Conservation (phyloP, 345 rosid species). For the Psidium friedrichsthalianum region DNA sequence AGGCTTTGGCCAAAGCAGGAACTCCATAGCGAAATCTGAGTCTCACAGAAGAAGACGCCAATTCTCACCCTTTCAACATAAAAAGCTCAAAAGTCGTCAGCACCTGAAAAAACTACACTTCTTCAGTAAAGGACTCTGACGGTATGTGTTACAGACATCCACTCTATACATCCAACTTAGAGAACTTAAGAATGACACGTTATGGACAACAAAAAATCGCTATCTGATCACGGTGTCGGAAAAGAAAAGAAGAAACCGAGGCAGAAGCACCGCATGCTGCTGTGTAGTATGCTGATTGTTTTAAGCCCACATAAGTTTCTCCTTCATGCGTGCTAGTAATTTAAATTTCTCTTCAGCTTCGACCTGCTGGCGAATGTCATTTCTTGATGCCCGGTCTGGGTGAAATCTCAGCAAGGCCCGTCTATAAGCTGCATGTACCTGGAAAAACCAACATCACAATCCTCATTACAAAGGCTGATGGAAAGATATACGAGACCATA, state of each 20-base stretch:
- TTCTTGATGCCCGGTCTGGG: constrained; percentile 71
- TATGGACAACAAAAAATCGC: not conserved
- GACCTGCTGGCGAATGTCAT: constrained; percentile 59
- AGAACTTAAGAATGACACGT: not conserved
- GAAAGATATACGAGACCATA: not conserved
- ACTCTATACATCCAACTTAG: not conserved
- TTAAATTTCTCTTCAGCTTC: constrained; percentile 93
- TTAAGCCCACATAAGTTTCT: constrained; percentile 21
- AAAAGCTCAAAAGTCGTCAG: not conserved
- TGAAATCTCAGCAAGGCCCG: constrained; percentile 70
- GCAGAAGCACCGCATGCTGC: not conserved
- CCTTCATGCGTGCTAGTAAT: constrained; percentile 81
- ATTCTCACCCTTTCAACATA: not conserved
- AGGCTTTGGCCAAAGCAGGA: not conserved
- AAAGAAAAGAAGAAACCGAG: not conserved
- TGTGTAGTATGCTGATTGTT: not conserved
- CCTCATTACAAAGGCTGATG: not conserved
- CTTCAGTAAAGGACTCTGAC: not conserved
- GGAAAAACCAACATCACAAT: not conserved
- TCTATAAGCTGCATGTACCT: constrained; percentile 61
- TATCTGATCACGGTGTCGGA: not conserved
- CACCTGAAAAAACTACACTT: not conserved
- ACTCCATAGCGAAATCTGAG: not conserved
- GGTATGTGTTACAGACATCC: not conserved
- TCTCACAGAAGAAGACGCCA: not conserved